Base-by-base conservation (phyloP, 129 eudicot species). In the Scalesia atractyloides region DNA sequence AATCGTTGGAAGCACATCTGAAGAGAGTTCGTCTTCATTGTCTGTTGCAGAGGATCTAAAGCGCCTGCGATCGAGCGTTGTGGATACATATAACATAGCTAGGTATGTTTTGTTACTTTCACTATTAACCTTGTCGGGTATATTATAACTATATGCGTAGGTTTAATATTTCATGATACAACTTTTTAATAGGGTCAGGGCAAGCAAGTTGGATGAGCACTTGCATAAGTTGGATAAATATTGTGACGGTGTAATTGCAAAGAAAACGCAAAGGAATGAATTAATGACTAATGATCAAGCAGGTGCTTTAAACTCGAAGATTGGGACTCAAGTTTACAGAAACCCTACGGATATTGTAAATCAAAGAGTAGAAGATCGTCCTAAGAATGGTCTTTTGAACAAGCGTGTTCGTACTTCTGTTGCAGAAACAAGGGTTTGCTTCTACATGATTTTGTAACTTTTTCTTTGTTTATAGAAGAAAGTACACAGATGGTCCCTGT, bases 361-460 rank as follows among this genome's bases (percentile, higher is more conserved):
- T 44, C 91, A 83, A 70, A 91, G 85, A 67, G 57, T 82, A 54
- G 97, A 88, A 77, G 97, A 92, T 53, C 85, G 91, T 74, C 84
- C 87, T 43, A 92, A 89, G 88, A 89, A 86, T 73, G 84, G 60
- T 63, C 80, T 76, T 78, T 83, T 85, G 61, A 92, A 85, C 85
- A 92, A 85, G 84, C 97, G 97, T 54, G 85, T 84, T 34, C 97
- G 97, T 39, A 86, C 94, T 22, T 85, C 97, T 65, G 81, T 88
- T 54, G 89, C 91, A 50, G 97, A 92, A 70, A 74, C 79, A 63
- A 89, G 89, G 97, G 97, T 92, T 73, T 75, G 97, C 68, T 75
- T 69, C 68, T 63, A 39, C 69, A 17, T 53, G 46, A 73, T 36
- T 33, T 61, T 79, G 54, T 49, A 49, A 51, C 52, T 71, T 74